Conservation (phyloP, 495 filamentous ascomycete genomes). For the Podospora pseudocomata region DNA sequence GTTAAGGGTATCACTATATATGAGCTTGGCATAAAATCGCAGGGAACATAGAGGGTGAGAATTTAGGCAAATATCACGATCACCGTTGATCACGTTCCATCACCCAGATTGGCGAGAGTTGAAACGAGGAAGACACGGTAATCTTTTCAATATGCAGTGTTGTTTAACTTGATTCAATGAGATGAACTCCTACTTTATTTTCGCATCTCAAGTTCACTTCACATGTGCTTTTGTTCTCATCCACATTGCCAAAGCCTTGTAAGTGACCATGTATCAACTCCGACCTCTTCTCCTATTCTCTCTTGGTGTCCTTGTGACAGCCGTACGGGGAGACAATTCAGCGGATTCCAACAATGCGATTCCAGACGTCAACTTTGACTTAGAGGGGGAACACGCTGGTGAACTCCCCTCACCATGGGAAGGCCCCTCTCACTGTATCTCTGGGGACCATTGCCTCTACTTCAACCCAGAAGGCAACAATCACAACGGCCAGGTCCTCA, state of each 20-base stretch:
- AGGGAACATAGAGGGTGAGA: not conserved
- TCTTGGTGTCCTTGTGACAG: not conserved
- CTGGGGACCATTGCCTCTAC: conserved; percentile 36
- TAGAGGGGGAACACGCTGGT: not conserved
- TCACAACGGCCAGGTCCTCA: conserved; percentile 32
- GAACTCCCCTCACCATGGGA: conserved; percentile 26
- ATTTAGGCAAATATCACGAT: conserved; percentile 16
- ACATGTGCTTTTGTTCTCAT: not conserved
- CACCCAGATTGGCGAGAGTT: not conserved
- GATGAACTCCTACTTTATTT: not conserved
- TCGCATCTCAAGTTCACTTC: not conserved
- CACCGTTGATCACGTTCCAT: conserved; percentile 3
- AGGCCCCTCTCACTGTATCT: conserved; percentile 35
- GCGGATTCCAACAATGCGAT: not conserved
- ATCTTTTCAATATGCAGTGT: not conserved
- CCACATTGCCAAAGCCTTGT: not conserved
- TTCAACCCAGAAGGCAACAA: conserved; percentile 20
- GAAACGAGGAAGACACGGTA: conserved; percentile 2
- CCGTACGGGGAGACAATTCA: not conserved
- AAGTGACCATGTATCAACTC: not conserved
- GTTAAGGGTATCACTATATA: not conserved
- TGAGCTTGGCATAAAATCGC: not conserved
- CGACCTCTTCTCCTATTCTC: not conserved
- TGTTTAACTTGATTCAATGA: not conserved
- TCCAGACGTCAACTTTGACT: not conserved